Conservation (phyloP, 805 yeast species). For the Cyberlindnera suaveolens region DNA sequence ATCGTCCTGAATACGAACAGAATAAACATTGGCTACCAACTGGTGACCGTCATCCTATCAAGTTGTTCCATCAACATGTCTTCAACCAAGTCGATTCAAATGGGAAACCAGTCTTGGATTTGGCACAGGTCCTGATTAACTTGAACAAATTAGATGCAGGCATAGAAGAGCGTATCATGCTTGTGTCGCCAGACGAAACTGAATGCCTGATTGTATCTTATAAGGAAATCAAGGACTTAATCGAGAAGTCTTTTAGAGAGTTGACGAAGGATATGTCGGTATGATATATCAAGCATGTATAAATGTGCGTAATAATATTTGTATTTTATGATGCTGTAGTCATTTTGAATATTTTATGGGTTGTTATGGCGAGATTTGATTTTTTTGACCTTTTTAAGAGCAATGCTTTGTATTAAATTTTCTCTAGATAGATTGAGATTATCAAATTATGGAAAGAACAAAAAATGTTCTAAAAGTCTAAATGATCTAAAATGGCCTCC, state of each 20-base stretch:
- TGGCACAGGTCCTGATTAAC: slow-evolving; percentile 72
- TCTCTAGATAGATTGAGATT: too few relatives aligned
- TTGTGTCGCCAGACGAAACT: slow-evolving; percentile 81
- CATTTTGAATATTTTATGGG: too few relatives aligned
- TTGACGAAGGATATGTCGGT: slow-evolving; percentile 14
- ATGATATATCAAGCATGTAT: background rate
- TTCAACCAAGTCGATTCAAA: slow-evolving; percentile 77
- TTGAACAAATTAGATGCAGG: slow-evolving; percentile 93
- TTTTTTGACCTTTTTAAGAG: too few relatives aligned
- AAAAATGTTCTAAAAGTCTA: too few relatives aligned
- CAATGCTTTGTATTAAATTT: too few relatives aligned
- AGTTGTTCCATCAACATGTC: slow-evolving; percentile 74
- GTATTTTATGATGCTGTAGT: too few relatives aligned
- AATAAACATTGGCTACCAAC: slow-evolving; percentile 58
- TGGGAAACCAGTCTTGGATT: slow-evolving; percentile 74
- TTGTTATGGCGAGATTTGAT: too few relatives aligned
- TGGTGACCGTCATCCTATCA: slow-evolving; percentile 67
- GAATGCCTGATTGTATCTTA: slow-evolving; percentile 80
- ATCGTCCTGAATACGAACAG: slow-evolving; percentile 62
- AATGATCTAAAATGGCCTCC: too few relatives aligned
- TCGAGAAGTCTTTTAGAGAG: slow-evolving; percentile 63
- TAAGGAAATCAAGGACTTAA: slow-evolving; percentile 69
- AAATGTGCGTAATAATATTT: too few relatives aligned
- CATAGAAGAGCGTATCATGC: slow-evolving; percentile 70
- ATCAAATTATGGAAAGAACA: too few relatives aligned